phyloP scores from a whole-genome alignment of 2,329 filamentous ascomycete genomes.

The Zalaria obscura region DNA sequence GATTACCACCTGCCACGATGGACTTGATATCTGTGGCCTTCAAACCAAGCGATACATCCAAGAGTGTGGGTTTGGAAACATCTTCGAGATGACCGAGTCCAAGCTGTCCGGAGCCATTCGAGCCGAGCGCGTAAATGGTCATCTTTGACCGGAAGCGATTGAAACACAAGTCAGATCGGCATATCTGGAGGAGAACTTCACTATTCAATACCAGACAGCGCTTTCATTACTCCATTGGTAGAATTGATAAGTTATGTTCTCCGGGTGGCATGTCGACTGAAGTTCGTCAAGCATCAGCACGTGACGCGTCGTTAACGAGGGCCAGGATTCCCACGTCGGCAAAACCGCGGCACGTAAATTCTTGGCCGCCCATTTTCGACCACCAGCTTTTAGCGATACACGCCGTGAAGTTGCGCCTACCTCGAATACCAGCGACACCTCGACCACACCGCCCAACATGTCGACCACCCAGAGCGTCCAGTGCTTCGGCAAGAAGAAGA shows the following conservation, averaged over 20 bases:
- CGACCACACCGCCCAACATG: constrained; percentile 27
- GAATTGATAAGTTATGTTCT: too few species aligned
- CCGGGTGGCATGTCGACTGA: too few species aligned
- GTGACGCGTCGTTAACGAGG: too few species aligned
- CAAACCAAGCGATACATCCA: constrained; percentile 1
- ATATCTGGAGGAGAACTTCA: too few species aligned
- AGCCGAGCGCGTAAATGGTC: constrained; percentile 32
- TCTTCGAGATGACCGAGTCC: constrained; percentile 31
- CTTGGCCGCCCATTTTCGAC: too few species aligned
- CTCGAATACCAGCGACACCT: neutral
- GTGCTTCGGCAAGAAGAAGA: constrained; percentile 90
- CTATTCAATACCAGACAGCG: too few species aligned
- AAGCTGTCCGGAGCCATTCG: constrained; percentile 39
- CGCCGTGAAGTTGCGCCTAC: neutral
- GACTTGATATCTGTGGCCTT: constrained; percentile 5
- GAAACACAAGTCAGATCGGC: too few species aligned
- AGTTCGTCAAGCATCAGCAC: too few species aligned
- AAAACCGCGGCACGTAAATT: too few species aligned
- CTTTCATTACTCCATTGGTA: too few species aligned
- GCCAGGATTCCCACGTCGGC: too few species aligned
- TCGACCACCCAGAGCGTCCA: constrained; percentile 52
- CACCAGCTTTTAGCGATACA: constrained; percentile 1
- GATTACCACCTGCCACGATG: constrained; percentile 64
- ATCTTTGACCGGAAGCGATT: neutral
- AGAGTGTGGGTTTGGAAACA: constrained; percentile 17